phyloP scores from a whole-genome alignment of 2,329 filamentous ascomycete genomes.

The Xylaria multiplex region DNA sequence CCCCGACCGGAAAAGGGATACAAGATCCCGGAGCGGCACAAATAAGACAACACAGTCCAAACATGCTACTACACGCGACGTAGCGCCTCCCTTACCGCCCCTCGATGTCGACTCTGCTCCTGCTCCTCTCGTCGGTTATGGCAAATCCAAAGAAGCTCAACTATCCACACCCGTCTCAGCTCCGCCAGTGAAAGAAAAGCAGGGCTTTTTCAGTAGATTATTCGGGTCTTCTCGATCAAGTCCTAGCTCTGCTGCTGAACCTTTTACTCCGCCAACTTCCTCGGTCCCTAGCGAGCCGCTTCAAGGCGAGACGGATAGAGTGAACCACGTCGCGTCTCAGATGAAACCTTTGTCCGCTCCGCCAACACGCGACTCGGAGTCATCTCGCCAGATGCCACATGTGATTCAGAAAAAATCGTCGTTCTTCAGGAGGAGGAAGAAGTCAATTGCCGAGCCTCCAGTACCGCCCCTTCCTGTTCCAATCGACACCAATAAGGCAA shows the following conservation, averaged over 20 bases:
- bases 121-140: slow-evolving; percentile 67
- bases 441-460: slow-evolving; percentile 81
- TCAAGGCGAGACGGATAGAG: slow-evolving; percentile 54
- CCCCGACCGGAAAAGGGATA: slow-evolving; percentile 61
- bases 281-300: slow-evolving; percentile 52
- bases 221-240: slow-evolving; percentile 79
- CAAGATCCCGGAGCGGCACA: slow-evolving; percentile 58
- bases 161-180: slow-evolving; percentile 56
- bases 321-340: slow-evolving; percentile 57
- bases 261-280: slow-evolving; percentile 48
- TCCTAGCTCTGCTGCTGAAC: slow-evolving; percentile 25
- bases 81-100: slow-evolving; percentile 49
- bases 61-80: slow-evolving; percentile 41
- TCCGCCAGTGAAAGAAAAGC: slow-evolving; percentile 71
- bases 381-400: slow-evolving; percentile 52
- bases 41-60: slow-evolving; percentile 47
- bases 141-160: slow-evolving; percentile 64
- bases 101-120: slow-evolving; percentile 61
- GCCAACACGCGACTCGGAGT: slow-evolving; percentile 63
- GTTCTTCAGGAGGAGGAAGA: slow-evolving; percentile 94
- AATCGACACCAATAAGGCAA: slow-evolving; percentile 40
- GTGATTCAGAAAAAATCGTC: slow-evolving; percentile 90
- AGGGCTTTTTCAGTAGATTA: slow-evolving; percentile 91
- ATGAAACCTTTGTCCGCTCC: slow-evolving; percentile 59
- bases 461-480: slow-evolving; percentile 58